Conservation (phyloP, 805 yeast species). For the Yarrowia sp. region DNA sequence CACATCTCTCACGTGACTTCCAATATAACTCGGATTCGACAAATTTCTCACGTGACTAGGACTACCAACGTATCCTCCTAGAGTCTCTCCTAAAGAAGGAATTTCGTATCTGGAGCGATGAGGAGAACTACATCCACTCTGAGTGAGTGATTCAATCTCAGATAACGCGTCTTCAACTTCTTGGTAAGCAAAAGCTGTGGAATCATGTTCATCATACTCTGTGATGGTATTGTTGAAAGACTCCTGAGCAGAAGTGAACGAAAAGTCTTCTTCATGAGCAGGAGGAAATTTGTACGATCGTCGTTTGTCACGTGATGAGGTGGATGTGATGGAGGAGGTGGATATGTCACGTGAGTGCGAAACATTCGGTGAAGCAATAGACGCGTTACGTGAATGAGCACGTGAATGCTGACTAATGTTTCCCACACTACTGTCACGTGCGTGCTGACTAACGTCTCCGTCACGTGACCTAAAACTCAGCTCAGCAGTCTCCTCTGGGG, state of each 20-base stretch:
- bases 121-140: not conserved
- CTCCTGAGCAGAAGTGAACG: not conserved
- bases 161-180: conserved; percentile 14
- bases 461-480: not conserved
- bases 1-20: not conserved
- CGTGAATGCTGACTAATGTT: not conserved
- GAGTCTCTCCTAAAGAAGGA: not conserved
- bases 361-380: no score
- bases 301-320: not conserved
- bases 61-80: not conserved
- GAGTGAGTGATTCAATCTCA: not conserved
- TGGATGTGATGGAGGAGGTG: not conserved
- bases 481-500: not conserved
- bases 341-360: no score
- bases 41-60: not conserved
- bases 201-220: not conserved
- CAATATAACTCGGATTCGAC: not conserved
- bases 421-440: not conserved
- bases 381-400: not conserved
- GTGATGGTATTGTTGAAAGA: not conserved
- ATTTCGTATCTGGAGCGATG: not conserved
- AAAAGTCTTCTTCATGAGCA: not conserved
- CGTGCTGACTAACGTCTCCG: not conserved
- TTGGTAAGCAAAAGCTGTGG: conserved; percentile 18
- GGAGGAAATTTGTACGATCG: conserved; percentile 1